Evolutionary conservation across 176 grass and related monocot species (phyloP), one percentile per base, ranked within the genome.

Genomic region (Rhynchospora pubera): DNA sequence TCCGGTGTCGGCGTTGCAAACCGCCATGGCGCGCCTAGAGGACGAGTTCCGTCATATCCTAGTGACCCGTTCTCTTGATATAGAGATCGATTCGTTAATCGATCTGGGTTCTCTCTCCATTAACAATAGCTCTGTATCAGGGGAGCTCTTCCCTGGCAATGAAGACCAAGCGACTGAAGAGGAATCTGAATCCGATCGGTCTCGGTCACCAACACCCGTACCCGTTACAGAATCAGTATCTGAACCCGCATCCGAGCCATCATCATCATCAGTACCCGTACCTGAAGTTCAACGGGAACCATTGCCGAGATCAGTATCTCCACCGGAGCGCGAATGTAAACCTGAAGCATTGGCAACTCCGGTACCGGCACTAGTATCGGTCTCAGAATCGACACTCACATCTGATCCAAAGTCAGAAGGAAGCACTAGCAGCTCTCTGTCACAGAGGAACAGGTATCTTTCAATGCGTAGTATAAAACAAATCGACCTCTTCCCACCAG

Each of bases 401-500:
- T 51, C 16, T 67, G 46, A 62, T 83, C 24, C 22, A 50, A 34
- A 32, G 50, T 44, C 6, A 34, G 64, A 21, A 61, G 64, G 57
- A 56, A 70, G 45, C 84, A 90, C 8, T 72, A 78, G 34, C 67
- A 51, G 5, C 77, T 82, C 50, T 84, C 79, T 65, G 53, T 57
- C 83, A 62, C 83, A 88, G 9, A 88, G 88, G 79, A 92, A 91
- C 77, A 92, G 62, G 90, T 92, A 89, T 85, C 85, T 80, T 70
- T 94, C 88, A 7, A 69, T 83, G 77, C 68, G 9, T 62, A 97
- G 94, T 86, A 88, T 98, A 85, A 84, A 90, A 44, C 91, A 98
- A 87, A 91, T 98, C 85, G 95, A 98, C 56, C 89, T 98, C 68
- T 83, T 91, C 53, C 95, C 95, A 7, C 61, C 73, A 2, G 90